Percentiles rank a stretch among this genome's conserved stretches.
phyloP scores from a whole-genome alignment of 768 basidiomycete species.

The Pleurotus salmoneostramineus region DNA sequence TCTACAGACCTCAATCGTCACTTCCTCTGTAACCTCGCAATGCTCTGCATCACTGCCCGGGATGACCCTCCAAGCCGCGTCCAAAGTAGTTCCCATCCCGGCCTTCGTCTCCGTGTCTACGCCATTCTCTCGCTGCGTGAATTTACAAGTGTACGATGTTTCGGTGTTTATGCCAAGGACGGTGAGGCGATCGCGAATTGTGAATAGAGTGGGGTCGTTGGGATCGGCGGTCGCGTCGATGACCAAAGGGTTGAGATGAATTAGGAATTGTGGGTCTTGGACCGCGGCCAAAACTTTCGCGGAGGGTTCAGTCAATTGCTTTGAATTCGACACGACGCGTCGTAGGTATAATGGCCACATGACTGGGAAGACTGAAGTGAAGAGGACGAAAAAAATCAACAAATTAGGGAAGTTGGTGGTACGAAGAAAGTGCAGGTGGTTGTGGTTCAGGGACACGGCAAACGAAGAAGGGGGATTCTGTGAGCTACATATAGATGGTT shows the following conservation, averaged over 20 bases:
- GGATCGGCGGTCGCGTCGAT: constrained; percentile 20
- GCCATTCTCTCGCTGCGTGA: constrained; percentile 19
- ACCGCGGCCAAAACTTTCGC: constrained; percentile 21
- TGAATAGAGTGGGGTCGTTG: constrained; percentile 21
- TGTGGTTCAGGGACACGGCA: too few species aligned
- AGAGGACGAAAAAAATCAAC: too few species aligned
- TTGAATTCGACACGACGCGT: constrained; percentile 14
- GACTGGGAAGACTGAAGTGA: not conserved
- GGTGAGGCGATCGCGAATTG: constrained; percentile 23
- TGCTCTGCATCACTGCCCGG: constrained; percentile 10
- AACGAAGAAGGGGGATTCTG: too few species aligned
- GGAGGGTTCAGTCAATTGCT: constrained; percentile 6
- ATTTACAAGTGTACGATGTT: constrained; percentile 22
- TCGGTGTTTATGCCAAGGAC: constrained; percentile 20
- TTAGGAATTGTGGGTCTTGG: constrained; percentile 26
- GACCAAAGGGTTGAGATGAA: constrained; percentile 27
- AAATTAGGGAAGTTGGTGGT: too few species aligned
- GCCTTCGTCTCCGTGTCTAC: constrained; percentile 19
- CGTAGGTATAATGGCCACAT: constrained; percentile 29
- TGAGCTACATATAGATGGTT: too few species aligned
- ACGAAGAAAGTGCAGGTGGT: too few species aligned
- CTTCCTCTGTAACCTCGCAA: constrained; percentile 20
- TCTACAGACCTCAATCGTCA: constrained; percentile 22
- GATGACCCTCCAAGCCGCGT: constrained; percentile 13
- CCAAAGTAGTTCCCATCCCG: constrained; percentile 21